A percentile compares a stretch with the other conserved stretches of the same genome.
Conservation (phyloP, 768 basidiomycete species). For the Russula griseocarnosa region DNA sequence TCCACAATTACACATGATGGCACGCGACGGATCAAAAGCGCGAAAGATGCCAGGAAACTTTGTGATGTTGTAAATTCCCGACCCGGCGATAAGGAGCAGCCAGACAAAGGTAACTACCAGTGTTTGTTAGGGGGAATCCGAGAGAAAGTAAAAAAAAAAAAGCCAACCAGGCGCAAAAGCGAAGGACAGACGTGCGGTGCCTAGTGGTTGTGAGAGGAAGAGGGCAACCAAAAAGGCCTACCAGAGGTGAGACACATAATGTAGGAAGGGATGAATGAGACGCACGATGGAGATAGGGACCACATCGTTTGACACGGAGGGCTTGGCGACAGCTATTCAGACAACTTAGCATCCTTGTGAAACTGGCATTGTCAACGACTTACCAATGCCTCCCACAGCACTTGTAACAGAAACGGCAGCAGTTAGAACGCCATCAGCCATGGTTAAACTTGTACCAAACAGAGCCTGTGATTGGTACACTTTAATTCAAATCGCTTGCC, state of each 20-base stretch:
- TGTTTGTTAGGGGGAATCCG: neutral
- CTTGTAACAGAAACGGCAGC: slow-evolving; percentile 67
- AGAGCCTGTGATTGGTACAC: slow-evolving; percentile 42
- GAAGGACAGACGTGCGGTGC: slow-evolving; percentile 49
- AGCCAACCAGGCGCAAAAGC: slow-evolving; percentile 52
- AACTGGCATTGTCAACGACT: neutral
- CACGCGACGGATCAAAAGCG: slow-evolving; percentile 64
- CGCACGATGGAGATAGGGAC: slow-evolving; percentile 58
- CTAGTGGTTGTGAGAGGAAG: slow-evolving; percentile 58
- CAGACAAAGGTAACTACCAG: slow-evolving; percentile 50
- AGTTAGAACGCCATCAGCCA: slow-evolving; percentile 66
- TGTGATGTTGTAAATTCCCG: slow-evolving; percentile 57
- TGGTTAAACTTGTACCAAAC: slow-evolving; percentile 61
- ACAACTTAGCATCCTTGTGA: neutral
- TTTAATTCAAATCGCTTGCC: neutral
- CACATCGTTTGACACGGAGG: slow-evolving; percentile 44
- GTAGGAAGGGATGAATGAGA: neutral
- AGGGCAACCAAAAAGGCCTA: slow-evolving; percentile 53
- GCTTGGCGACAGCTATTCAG: slow-evolving; percentile 47
- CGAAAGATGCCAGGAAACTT: slow-evolving; percentile 55
- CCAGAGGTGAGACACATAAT: neutral
- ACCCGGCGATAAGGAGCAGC: slow-evolving; percentile 49
- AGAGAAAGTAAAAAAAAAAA: neutral
- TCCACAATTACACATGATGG: slow-evolving; percentile 47
- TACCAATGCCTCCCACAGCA: slow-evolving; percentile 58